Evolutionary conservation across 2,329 filamentous ascomycete genomes (phyloP), one percentile per base, ranked within the genome.

Genomic region (Talaromyces sp.): DNA sequence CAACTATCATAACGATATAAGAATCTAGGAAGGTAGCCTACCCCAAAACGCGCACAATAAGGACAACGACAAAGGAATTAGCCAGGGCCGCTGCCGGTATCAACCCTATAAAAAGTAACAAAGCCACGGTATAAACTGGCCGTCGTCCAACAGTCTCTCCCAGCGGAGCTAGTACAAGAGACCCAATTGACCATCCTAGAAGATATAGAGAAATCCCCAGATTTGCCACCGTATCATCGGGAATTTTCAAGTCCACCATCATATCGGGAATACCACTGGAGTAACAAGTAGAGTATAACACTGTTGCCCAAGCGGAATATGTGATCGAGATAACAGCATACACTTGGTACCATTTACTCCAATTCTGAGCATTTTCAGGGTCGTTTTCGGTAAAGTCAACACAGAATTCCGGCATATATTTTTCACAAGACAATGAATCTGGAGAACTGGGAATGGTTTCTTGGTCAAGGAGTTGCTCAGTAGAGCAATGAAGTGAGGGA

Each of bases 171-270:
- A 91, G 78, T 15, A 92, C 73, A 42, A 92, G 73, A 53, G 83
- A 85, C 1, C 89, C 89, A 0, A 78, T 71, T 0, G 88, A 89
- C 58, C 92, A 78, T 8, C 90, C 90, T n/a, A 89, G 71, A 15
- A 92, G 79, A 69, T 92, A 92, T 0, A 86, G 88, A 0, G 89
- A 92, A 42, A 92, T 79, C 5, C 89, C 89, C 1, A 92, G 75
- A 0, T 89, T 88, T 0, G 85, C 80, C 9, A 85, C 71, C 0
- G 84, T 85, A 39, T 84, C 79, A 13, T 75, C 80, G 3, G 77
- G 71, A 13, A 85, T 79, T 44, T 81, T 74, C 67, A 90, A 92
- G 36, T 88, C 84, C 19, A 79, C 70, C 70, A 85, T 82, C 72
- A 92, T 81, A 0, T 88, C 88, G 0, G 86, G 84, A 33, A 88